phyloP scores from a whole-genome alignment of 257 asterid species.

The Przewalskia tangutica region DNA sequence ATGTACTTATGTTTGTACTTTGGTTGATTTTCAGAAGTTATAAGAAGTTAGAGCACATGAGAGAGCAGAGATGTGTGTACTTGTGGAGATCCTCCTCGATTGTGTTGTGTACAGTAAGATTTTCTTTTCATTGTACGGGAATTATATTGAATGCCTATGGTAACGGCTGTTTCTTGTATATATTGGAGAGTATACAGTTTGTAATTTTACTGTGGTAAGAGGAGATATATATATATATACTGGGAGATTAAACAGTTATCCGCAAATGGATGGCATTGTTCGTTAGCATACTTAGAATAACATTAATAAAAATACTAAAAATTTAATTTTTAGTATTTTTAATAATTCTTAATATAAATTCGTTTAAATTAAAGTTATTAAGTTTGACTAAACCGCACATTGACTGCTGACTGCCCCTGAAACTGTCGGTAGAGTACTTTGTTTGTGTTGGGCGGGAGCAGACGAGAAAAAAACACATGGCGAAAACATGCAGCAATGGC shows the following conservation, averaged over 20 bases:
- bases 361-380: too few relatives aligned
- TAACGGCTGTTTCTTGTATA: not conserved
- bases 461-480: not conserved
- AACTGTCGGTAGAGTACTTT: not conserved
- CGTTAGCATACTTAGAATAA: too few relatives aligned
- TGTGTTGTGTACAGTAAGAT: slow-evolving; percentile 1
- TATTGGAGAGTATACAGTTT: not conserved
- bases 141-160: not conserved
- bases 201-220: not conserved
- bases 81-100: not conserved
- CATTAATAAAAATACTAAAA: too few relatives aligned
- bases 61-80: not conserved
- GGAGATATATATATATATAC: not conserved
- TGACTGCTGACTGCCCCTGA: not conserved
- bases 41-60: not conserved
- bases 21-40: not conserved
- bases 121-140: not conserved
- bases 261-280: too few relatives aligned
- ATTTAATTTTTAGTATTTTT: too few relatives aligned
- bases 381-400: too few relatives aligned
- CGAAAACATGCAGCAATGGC: not conserved
- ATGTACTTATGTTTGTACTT: not conserved
- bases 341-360: too few relatives aligned
- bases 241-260: not conserved
- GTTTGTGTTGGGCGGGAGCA: not conserved